Percentiles rank a stretch among this genome's conserved stretches.
Evolutionary conservation across 352 stramenopile genomes (phyloP).

Genomic region (Pythium apleroticum): DNA sequence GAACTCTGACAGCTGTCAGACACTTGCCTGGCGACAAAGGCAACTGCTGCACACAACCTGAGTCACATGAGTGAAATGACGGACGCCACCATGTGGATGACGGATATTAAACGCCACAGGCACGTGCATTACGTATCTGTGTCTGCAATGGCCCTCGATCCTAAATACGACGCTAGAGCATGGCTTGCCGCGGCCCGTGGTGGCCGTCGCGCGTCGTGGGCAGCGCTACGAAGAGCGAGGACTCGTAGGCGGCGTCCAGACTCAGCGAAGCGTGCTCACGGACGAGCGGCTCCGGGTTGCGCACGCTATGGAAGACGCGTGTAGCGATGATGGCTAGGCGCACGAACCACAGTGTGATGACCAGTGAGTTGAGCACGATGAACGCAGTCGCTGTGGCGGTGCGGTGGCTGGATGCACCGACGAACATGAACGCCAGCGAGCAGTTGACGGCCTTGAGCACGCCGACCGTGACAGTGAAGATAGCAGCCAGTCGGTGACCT

Average conservation of each 20-base stretch:
- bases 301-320: not conserved
- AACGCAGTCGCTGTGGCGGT: conserved; percentile 45
- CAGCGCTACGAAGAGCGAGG: not conserved
- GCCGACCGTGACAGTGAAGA: conserved; percentile 41
- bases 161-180: not conserved
- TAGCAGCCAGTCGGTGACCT: conserved; percentile 33
- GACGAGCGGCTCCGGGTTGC: not conserved
- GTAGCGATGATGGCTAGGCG: not conserved
- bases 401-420: not conserved
- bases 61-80: not conserved
- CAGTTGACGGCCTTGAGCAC: conserved; percentile 59
- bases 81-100: too few relatives aligned
- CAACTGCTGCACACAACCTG: too few relatives aligned
- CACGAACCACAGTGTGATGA: conserved; percentile 21
- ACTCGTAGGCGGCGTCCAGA: not conserved
- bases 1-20: not conserved
- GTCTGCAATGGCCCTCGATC: not conserved
- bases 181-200: not conserved
- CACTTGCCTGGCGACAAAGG: not conserved
- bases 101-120: too few relatives aligned
- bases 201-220: not conserved
- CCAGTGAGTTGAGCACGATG: conserved; percentile 51
- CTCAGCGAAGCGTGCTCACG: not conserved
- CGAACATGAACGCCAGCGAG: conserved; percentile 28
- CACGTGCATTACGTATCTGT: too few relatives aligned